These are phyloP conservation scores for Naganishia friedmannii DNA, from an alignment of 768 basidiomycete genomes.

Conservation along the genomic window DNA sequence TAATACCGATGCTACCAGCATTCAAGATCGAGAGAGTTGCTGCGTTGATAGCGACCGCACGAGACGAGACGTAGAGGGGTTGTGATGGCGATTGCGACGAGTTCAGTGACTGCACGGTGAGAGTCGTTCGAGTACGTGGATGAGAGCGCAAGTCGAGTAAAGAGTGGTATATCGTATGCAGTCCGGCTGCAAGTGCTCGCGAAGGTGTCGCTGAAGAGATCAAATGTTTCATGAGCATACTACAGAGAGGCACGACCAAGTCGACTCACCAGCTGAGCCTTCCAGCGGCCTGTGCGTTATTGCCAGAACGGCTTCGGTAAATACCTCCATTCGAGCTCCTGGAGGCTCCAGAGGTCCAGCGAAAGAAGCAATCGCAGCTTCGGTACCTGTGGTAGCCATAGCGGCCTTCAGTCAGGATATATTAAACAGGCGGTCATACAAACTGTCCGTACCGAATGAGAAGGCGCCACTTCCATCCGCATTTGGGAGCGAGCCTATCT, in stretches of 20 bases:
- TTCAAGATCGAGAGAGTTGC: slow-evolving; percentile 49
- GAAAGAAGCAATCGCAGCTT: slow-evolving; percentile 49
- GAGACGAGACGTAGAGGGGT: slow-evolving; percentile 31
- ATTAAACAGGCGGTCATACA: slow-evolving; percentile 3
- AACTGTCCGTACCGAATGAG: slow-evolving; percentile 44
- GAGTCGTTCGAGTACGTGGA: slow-evolving; percentile 54
- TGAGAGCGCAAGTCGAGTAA: slow-evolving; percentile 50
- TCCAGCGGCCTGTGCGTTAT: slow-evolving; percentile 52
- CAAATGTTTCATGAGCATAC: background rate
- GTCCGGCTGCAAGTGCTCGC: slow-evolving; percentile 44
- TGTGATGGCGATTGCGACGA: slow-evolving; percentile 27
- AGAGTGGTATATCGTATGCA: slow-evolving; percentile 46
- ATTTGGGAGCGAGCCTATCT: slow-evolving; percentile 47
- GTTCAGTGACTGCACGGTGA: slow-evolving; percentile 53
- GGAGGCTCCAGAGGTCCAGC: slow-evolving; percentile 52
- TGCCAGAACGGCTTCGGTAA: slow-evolving; percentile 53
- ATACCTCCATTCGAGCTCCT: slow-evolving; percentile 53
- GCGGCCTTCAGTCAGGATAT: background rate
- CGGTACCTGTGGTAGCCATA: slow-evolving; percentile 5
- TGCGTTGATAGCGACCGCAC: slow-evolving; percentile 52
- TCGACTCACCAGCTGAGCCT: slow-evolving; percentile 48
- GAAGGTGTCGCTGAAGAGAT: slow-evolving; percentile 28
- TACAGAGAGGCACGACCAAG: background rate
- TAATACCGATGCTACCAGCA: slow-evolving; percentile 45
- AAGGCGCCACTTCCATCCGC: slow-evolving; percentile 54